phyloP scores from a whole-genome alignment of 1,284 basidiomycete species.

The Pisolithus thermaeus region DNA sequence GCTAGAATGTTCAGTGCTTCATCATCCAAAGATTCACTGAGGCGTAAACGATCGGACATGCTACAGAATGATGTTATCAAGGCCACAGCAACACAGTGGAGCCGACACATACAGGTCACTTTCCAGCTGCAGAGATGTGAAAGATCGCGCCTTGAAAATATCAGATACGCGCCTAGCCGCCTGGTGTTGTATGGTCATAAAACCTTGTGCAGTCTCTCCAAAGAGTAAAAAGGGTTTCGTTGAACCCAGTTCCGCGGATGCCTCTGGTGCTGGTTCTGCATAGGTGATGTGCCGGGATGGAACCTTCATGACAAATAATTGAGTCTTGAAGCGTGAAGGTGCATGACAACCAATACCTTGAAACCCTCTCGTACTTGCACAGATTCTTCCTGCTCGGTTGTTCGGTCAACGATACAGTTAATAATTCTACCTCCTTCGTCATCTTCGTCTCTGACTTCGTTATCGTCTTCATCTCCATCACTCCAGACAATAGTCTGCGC shows the following conservation, averaged over 20 bases:
- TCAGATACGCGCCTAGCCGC: slow-evolving; percentile 11
- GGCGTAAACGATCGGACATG: slow-evolving; percentile 16
- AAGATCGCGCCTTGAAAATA: neutral
- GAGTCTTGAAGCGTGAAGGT: neutral
- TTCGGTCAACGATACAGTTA: slow-evolving; percentile 51
- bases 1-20: slow-evolving; percentile 27
- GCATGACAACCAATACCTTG: slow-evolving; percentile 23
- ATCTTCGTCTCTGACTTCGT: slow-evolving; percentile 25
- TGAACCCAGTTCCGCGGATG: slow-evolving; percentile 7
- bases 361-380: slow-evolving; percentile 39
- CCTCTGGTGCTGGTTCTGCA: slow-evolving; percentile 5
- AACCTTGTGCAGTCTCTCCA: slow-evolving; percentile 33
- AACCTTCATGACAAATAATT: slow-evolving; percentile 9
- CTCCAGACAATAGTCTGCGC: slow-evolving; percentile 39
- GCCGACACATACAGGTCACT: slow-evolving; percentile 11
- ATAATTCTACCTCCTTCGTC: slow-evolving; percentile 44
- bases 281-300: slow-evolving; percentile 11
- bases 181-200: slow-evolving; percentile 27
- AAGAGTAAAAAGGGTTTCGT: slow-evolving; percentile 25
- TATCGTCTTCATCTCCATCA: slow-evolving; percentile 25
- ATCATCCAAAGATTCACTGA: slow-evolving; percentile 25
- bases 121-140: slow-evolving; percentile 12
- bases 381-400: slow-evolving; percentile 52
- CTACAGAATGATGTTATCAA: slow-evolving; percentile 13
- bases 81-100: neutral